These are phyloP conservation scores for Lachnellula occidentalis DNA, from an alignment of 2,329 filamentous ascomycete species.

Conservation along the genomic window DNA sequence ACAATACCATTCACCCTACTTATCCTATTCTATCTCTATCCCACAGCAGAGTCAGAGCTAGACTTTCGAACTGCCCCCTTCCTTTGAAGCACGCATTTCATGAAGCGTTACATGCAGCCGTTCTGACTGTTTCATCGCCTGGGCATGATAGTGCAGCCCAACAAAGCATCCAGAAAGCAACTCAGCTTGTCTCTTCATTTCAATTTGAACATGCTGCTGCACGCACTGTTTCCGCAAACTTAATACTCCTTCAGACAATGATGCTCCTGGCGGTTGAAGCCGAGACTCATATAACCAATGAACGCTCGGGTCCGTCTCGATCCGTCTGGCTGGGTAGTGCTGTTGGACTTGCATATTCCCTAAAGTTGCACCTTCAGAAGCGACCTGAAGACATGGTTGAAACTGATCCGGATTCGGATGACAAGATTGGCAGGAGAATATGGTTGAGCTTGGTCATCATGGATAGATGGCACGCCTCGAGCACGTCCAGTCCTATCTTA, in stretches of 20 bases:
- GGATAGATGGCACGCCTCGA: constrained; percentile 69
- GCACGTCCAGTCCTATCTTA: constrained; percentile 55
- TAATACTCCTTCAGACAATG: constrained; percentile 60
- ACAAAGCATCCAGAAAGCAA: constrained; percentile 36
- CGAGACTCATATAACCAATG: constrained; percentile 47
- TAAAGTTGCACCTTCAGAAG: constrained; percentile 52
- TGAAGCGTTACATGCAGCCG: constrained; percentile 54
- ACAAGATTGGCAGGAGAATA: constrained; percentile 55
- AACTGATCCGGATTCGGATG: constrained; percentile 53
- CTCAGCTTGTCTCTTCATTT: constrained; percentile 38
- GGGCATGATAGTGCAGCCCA: constrained; percentile 24
- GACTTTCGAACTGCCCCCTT: constrained; percentile 51
- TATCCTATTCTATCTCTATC: constrained; percentile 60
- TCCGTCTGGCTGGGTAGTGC: constrained; percentile 58
- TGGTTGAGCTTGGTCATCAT: constrained; percentile 71
- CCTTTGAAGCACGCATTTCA: constrained; percentile 58
- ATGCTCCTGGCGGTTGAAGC: constrained; percentile 62
- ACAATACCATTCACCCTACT: constrained; percentile 58
- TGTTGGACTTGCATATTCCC: constrained; percentile 58
- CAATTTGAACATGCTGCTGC: constrained; percentile 39
- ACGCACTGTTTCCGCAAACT: constrained; percentile 37
- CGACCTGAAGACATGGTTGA: constrained; percentile 37
- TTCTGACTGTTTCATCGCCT: constrained; percentile 47
- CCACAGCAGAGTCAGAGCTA: constrained; percentile 49
- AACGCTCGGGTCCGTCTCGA: constrained; percentile 37